These are phyloP conservation scores for Westerdykella aurantiaca DNA, from an alignment of 2,329 filamentous ascomycete species.

Conservation along the genomic window DNA sequence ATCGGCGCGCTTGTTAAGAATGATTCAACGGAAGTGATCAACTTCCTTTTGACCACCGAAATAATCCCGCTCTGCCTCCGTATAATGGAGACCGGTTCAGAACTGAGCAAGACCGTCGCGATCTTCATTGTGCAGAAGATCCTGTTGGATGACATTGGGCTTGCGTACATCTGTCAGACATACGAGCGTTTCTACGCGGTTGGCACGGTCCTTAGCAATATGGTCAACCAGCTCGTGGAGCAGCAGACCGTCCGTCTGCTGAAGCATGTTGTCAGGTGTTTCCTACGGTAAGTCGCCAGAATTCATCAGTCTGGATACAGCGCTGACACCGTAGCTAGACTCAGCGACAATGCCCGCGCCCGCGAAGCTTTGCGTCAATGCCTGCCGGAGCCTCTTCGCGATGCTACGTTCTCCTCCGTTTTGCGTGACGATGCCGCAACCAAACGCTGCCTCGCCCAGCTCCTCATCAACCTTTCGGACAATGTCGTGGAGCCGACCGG, in stretches of 20 bases:
- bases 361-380: slow-evolving; percentile 93
- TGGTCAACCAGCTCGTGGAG: slow-evolving; percentile 96
- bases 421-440: slow-evolving; percentile 95
- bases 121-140: slow-evolving; percentile 99
- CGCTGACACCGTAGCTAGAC: slow-evolving; percentile 46
- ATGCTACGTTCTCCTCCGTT: slow-evolving; percentile 94
- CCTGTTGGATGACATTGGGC: slow-evolving; percentile 86
- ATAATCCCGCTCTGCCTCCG: slow-evolving; percentile 96
- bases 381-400: slow-evolving; percentile 94
- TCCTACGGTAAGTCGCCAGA: slow-evolving; percentile 66
- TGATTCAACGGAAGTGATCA: slow-evolving; percentile 96
- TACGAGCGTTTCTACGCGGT: slow-evolving; percentile 99
- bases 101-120: slow-evolving; percentile 96
- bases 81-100: slow-evolving; percentile 98
- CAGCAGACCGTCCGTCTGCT: slow-evolving; percentile 92
- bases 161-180: slow-evolving; percentile 97
- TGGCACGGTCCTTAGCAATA: slow-evolving; percentile 94
- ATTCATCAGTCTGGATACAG: background rate
- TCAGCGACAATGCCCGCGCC: slow-evolving; percentile 93
- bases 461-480: slow-evolving; percentile 93
- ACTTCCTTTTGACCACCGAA: slow-evolving; percentile 95
- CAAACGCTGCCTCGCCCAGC: slow-evolving; percentile 93
- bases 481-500: slow-evolving; percentile 58
- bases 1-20: slow-evolving; percentile 98
- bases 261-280: slow-evolving; percentile 97